These are phyloP conservation scores for Vanrija pseudolonga DNA, from an alignment of 1,284 basidiomycete species.

Conservation along the genomic window DNA sequence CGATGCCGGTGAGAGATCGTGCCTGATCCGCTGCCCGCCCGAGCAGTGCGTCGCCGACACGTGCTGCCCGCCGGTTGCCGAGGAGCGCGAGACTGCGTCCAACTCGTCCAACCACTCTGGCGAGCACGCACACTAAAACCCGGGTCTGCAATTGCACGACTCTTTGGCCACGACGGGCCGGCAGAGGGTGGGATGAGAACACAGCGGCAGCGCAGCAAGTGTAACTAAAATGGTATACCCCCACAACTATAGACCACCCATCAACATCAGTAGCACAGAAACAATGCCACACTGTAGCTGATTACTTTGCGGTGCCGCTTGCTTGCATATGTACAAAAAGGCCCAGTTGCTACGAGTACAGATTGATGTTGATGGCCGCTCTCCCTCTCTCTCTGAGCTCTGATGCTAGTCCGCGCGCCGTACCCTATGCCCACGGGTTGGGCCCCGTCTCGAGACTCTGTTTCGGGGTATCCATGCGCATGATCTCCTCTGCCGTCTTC, in stretches of 20 bases:
- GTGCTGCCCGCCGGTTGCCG: slow-evolving; percentile 46
- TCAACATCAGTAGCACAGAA: too few relatives aligned
- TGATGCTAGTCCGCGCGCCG: background rate
- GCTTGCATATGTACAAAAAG: too few relatives aligned
- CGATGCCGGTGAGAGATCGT: slow-evolving; percentile 29
- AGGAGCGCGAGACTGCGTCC: slow-evolving; percentile 13
- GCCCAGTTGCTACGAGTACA: too few relatives aligned
- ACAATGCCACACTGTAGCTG: too few relatives aligned
- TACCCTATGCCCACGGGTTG: slow-evolving; percentile 17
- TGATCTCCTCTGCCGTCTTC: background rate
- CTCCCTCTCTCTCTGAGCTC: background rate
- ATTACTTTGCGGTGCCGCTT: too few relatives aligned
- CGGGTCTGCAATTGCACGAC: background rate
- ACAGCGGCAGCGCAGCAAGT: too few relatives aligned
- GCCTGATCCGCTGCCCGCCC: slow-evolving; percentile 50
- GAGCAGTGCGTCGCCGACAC: slow-evolving; percentile 47
- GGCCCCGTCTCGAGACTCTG: slow-evolving; percentile 7
- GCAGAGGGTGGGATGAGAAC: too few relatives aligned
- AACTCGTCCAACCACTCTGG: slow-evolving; percentile 4
- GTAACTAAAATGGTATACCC: too few relatives aligned
- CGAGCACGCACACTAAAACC: slow-evolving; percentile 9
- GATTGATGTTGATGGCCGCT: too few relatives aligned
- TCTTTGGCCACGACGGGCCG: too few relatives aligned
- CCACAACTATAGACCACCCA: too few relatives aligned
- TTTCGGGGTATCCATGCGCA: slow-evolving; percentile 2